These are phyloP conservation scores for Acacia confusa DNA, from an alignment of 306 rosid genomes.

Conservation along the genomic window DNA sequence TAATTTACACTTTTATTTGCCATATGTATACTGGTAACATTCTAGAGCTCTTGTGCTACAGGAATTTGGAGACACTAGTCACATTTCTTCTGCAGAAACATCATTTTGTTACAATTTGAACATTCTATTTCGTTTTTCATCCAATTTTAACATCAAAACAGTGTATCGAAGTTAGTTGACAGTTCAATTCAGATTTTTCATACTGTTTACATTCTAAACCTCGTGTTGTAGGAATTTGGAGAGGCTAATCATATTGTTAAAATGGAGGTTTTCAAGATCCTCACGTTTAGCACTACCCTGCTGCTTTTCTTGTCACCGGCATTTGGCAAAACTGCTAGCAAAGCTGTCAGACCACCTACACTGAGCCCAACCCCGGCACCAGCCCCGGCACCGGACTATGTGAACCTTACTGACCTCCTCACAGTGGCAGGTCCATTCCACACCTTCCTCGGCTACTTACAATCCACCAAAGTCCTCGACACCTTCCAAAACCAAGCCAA, in stretches of 20 bases:
- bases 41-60: slow-evolving; percentile 28
- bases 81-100: not conserved
- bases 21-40: not conserved
- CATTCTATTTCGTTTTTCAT: not conserved
- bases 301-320: slow-evolving; percentile 57
- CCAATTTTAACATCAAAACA: not conserved
- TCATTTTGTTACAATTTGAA: not conserved
- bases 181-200: not conserved
- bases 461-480: slow-evolving; percentile 85
- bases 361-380: slow-evolving; percentile 85
- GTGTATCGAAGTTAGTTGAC: not conserved
- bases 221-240: slow-evolving; percentile 68
- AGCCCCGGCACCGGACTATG: slow-evolving; percentile 70
- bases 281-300: slow-evolving; percentile 46
- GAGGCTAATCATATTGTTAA: slow-evolving; percentile 35
- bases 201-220: slow-evolving; percentile 5
- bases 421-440: slow-evolving; percentile 88
- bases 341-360: slow-evolving; percentile 54
- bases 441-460: slow-evolving; percentile 67
- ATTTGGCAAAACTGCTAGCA: slow-evolving; percentile 62
- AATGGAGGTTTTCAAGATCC: slow-evolving; percentile 57
- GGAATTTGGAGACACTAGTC: slow-evolving; percentile 66
- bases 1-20: not conserved
- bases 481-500: slow-evolving; percentile 96
- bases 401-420: slow-evolving; percentile 76